Evolutionary conservation across 495 filamentous ascomycete species (phyloP).

Genomic region (Tuber borchii): DNA sequence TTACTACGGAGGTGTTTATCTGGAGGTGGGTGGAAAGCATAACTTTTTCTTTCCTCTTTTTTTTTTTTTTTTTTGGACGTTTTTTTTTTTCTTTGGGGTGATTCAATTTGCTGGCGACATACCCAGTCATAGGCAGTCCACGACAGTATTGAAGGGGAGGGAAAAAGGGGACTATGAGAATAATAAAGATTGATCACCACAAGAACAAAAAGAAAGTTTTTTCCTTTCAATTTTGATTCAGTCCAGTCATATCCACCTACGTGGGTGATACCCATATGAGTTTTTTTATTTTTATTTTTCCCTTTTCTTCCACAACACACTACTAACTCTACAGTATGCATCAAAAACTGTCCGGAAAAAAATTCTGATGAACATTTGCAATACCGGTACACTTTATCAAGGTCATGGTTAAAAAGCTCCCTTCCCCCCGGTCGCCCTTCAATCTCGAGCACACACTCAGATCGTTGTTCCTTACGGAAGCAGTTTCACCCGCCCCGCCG

Average conservation of each 20-base stretch:
- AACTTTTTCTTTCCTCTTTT: neutral
- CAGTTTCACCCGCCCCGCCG: conserved; percentile 1
- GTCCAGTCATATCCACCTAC: conserved; percentile 1
- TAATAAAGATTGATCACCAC: conserved; percentile 27
- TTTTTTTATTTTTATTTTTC: neutral
- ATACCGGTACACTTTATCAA: neutral
- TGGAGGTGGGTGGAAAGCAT: neutral
- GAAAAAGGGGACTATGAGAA: conserved; percentile 3
- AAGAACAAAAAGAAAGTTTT: conserved; percentile 7
- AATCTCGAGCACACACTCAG: neutral
- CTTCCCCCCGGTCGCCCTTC: neutral
- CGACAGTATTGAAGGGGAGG: conserved; percentile 11
- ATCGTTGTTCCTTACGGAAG: neutral
- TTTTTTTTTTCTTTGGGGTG: conserved; percentile 17
- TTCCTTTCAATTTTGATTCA: neutral
- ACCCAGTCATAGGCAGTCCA: conserved; percentile 1
- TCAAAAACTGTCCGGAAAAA: neutral
- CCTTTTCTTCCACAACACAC: neutral
- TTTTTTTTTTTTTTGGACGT: conserved; percentile 21
- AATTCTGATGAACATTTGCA: neutral
- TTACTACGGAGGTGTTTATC: neutral
- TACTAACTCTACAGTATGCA: neutral
- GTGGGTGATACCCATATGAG: conserved; percentile 1
- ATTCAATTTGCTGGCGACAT: neutral
- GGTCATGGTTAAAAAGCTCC: no score